Base-by-base conservation (phyloP, 2,329 filamentous ascomycete species). In the Ascochyta koolunga region DNA sequence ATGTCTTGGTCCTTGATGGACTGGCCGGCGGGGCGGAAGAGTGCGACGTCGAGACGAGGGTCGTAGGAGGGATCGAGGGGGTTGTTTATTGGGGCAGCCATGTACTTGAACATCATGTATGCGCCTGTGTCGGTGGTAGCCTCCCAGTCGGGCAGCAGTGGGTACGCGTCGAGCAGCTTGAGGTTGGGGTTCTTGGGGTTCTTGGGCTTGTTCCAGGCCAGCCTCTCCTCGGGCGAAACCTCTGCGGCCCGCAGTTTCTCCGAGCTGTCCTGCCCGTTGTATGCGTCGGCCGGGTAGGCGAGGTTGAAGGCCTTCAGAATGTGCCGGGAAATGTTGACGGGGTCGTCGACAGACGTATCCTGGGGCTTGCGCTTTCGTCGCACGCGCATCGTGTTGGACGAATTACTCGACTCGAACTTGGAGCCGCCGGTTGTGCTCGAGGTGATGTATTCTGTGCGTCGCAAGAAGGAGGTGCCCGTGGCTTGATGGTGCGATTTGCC, bases 391-490 rank as follows among this genome's bases (percentile, higher is more conserved):
- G 66, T 73, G 73, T 69, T 67, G 15, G 67, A 68, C 4, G 83
- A 81, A 22, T 82, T 82, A 24, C 80, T 82, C 0, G 81, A 80
- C 44, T 84, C 81, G 50, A 80, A 79, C 19, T 75, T 68, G 7
- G 77, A 75, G 15, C 78, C 57, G 62, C 74, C 69, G 10, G 72
- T 71, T 46, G 77, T 77, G 42, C 62, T 65, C 21, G 79, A 78
- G 16, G 90, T 90, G 69, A 96, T 97, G 78, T 98, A 98, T 76
- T 99, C 95, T 50, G 95, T 98, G 68, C 93, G 87, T 53, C 95
- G 91, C 64, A 99, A 84, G 83, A 99, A 99, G 59, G 91, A 96
- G 48, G 96, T 91, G 59, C 89, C 88, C 16, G 88, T 82, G 59
- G 91, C 89, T 58, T 86, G 85, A 36, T 86, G 84, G 64, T 90